A percentile compares a stretch with the other conserved stretches of the same genome.
Evolutionary conservation across 208 protist genomes (phyloP).

Genomic region (Wallacemonas sp.): DNA sequence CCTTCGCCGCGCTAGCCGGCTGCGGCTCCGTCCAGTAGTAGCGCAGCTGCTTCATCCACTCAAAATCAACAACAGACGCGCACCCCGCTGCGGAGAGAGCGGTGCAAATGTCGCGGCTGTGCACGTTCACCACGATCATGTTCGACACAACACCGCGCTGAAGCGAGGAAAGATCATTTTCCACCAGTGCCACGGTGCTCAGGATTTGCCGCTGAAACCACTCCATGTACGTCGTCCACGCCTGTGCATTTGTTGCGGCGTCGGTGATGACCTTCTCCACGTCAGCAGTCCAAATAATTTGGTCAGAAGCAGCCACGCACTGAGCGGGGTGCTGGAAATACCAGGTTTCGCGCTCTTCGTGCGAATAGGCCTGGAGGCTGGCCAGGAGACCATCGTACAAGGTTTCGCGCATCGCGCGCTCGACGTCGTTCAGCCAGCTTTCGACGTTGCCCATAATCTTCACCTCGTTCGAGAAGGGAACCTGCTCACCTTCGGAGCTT

Average conservation of each 20-base stretch:
- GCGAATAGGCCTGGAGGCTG: conserved; percentile 61
- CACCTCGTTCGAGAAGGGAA: conserved; percentile 78
- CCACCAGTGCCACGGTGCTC: conserved; percentile 89
- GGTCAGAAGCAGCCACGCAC: conserved; percentile 85
- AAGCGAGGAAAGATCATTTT: conserved; percentile 71
- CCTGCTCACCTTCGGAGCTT: conserved; percentile 90
- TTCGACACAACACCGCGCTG: conserved; percentile 90
- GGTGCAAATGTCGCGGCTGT: conserved; percentile 92
- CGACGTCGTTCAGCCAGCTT: conserved; percentile 93
- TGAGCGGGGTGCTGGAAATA: conserved; percentile 92
- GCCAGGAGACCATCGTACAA: conserved; percentile 63
- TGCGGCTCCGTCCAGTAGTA: conserved; percentile 87
- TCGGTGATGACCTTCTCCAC: conserved; percentile 76
- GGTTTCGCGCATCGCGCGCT: conserved; percentile 87
- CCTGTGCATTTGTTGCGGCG: conserved; percentile 20
- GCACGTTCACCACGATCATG: conserved; percentile 95
- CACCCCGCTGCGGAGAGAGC: conserved; percentile 58
- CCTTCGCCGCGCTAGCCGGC: conserved; percentile 35
- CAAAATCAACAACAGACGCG: conserved; percentile 82
- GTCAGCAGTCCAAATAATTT: conserved; percentile 93
- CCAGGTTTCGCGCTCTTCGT: conserved; percentile 78
- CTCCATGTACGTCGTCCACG: conserved; percentile 71
- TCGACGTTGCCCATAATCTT: conserved; percentile 93
- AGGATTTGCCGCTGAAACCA: conserved; percentile 80
- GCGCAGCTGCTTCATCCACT: conserved; percentile 93